These are phyloP conservation scores for Fusarium fujikuroi DNA, from an alignment of 2,329 filamentous ascomycete species.

Conservation along the genomic window DNA sequence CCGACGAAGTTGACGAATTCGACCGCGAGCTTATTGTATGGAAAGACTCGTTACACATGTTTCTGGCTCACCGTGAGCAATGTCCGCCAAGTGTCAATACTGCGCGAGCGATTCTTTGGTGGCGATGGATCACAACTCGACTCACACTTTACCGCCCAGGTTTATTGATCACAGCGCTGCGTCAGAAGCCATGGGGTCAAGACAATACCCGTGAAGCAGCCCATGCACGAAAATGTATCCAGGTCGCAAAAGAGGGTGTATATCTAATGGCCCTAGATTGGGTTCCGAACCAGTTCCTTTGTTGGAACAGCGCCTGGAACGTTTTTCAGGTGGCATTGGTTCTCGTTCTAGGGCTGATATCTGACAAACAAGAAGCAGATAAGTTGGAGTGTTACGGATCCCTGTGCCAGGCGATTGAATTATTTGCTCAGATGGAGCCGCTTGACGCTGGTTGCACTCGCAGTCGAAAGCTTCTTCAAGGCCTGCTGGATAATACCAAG, in stretches of 20 bases:
- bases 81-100: neutral
- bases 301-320: neutral
- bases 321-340: neutral
- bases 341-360: neutral
- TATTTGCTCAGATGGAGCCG: neutral
- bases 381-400: neutral
- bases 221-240: neutral
- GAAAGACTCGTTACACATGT: neutral
- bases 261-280: accelerated
- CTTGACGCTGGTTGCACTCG: neutral
- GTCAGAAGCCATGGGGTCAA: neutral
- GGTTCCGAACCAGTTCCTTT: neutral
- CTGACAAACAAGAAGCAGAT: neutral
- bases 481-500: neutral
- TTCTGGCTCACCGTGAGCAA: neutral
- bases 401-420: neutral
- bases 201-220: neutral
- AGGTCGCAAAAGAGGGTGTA: neutral
- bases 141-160: neutral
- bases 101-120: neutral
- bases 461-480: neutral
- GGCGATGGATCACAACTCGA: neutral
- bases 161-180: neutral
- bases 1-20: neutral
- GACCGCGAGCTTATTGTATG: neutral